Conservation (phyloP, 106 monocot genomes). For the Acorus calamus region DNA sequence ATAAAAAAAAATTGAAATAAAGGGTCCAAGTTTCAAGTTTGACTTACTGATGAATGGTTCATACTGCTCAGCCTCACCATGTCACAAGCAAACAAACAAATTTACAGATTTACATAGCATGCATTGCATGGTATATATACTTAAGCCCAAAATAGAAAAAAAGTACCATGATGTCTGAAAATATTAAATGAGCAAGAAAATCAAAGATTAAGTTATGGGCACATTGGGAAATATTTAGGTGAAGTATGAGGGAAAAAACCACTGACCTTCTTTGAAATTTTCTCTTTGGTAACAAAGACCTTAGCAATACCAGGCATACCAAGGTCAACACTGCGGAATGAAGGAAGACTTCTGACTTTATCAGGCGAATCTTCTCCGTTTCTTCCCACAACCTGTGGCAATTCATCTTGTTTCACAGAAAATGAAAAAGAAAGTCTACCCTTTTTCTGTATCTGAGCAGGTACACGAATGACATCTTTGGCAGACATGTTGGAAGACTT, state of each 20-base stretch:
- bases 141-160: too few species aligned
- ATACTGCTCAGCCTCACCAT: too few species aligned
- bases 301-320: slow-evolving; percentile 59
- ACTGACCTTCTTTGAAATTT: slow-evolving; percentile 54
- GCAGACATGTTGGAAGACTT: slow-evolving; percentile 24
- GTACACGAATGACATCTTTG: slow-evolving; percentile 45
- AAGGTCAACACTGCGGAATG: slow-evolving; percentile 32
- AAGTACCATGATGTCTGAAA: too few species aligned
- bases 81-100: too few species aligned
- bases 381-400: slow-evolving; percentile 11
- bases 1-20: slow-evolving; percentile 1
- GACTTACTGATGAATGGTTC: too few species aligned
- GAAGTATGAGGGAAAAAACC: neutral
- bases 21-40: too few species aligned
- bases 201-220: too few species aligned
- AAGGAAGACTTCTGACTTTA: slow-evolving; percentile 19
- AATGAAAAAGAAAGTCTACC: slow-evolving; percentile 58
- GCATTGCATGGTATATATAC: too few species aligned
- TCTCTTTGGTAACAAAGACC: slow-evolving; percentile 38
- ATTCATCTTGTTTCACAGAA: slow-evolving; percentile 40
- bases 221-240: too few species aligned
- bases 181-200: too few species aligned
- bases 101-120: too few species aligned
- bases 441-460: slow-evolving; percentile 55
- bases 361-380: slow-evolving; percentile 16